Conservation (phyloP, 176 grass and related monocot genomes). For the Thalia dealbata region DNA sequence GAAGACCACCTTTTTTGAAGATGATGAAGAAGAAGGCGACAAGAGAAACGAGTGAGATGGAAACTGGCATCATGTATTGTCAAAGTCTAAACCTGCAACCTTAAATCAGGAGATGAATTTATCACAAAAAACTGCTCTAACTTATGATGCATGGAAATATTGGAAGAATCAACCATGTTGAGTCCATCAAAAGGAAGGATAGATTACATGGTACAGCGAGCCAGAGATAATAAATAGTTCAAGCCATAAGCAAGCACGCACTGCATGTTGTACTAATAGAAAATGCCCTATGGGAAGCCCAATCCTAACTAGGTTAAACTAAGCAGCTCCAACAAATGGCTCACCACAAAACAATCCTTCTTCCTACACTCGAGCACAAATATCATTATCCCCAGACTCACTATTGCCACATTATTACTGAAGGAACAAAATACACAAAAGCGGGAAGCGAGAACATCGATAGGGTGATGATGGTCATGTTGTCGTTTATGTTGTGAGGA, state of each 20-base stretch:
- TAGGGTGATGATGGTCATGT: too few species aligned
- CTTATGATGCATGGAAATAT: too few species aligned
- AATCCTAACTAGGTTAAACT: neutral
- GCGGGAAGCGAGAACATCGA: too few species aligned
- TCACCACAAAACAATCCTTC: neutral
- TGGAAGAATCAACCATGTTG: neutral
- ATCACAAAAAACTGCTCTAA: too few species aligned
- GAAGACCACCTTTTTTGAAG: too few species aligned
- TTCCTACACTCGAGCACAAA: neutral
- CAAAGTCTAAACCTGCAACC: too few species aligned
- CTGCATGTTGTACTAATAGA: neutral
- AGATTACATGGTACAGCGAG: neutral
- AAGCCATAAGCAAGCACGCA: neutral
- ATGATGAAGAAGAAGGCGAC: too few species aligned
- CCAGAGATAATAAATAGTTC: neutral
- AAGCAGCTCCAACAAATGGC: neutral
- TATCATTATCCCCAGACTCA: neutral
- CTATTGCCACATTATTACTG: neutral
- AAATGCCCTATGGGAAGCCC: neutral
- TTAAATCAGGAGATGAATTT: too few species aligned
- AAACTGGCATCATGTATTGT: too few species aligned
- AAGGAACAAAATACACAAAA: neutral
- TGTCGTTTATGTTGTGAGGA: slow-evolving; percentile 22
- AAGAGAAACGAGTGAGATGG: too few species aligned
- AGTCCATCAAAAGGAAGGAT: neutral